These are phyloP conservation scores for Ophiocordyceps robertsii DNA, from an alignment of 2,329 filamentous ascomycete species.

Conservation along the genomic window DNA sequence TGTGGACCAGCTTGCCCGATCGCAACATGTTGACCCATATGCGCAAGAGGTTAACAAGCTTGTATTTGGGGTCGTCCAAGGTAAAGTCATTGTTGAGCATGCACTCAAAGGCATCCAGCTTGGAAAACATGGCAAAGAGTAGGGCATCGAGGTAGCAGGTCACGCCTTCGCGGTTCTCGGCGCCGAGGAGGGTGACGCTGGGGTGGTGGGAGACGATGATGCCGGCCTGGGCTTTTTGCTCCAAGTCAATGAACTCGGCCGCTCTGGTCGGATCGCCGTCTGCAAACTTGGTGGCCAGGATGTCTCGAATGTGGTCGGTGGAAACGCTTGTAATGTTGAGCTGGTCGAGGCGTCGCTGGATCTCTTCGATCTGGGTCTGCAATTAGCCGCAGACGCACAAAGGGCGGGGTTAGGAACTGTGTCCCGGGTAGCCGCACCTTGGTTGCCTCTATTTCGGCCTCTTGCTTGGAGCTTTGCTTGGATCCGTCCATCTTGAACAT, in stretches of 20 bases:
- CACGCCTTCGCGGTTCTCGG: conserved; percentile 71
- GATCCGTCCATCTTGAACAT: conserved; percentile 50
- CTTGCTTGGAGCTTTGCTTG: conserved; percentile 29
- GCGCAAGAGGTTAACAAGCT: conserved; percentile 63
- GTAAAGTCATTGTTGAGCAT: conserved; percentile 73
- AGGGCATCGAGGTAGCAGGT: conserved; percentile 93
- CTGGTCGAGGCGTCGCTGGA: conserved; percentile 25
- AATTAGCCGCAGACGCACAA: not conserved
- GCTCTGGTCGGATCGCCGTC: conserved; percentile 61
- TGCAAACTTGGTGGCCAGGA: conserved; percentile 48
- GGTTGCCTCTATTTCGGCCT: conserved; percentile 30
- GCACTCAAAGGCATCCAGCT: conserved; percentile 79
- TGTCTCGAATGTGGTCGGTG: conserved; percentile 43
- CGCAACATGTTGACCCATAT: conserved; percentile 91
- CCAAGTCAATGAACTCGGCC: conserved; percentile 61
- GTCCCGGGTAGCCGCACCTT: conserved; percentile 17
- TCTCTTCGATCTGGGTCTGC: conserved; percentile 24
- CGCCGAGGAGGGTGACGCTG: conserved; percentile 60
- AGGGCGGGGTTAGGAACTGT: not conserved
- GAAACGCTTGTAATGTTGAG: conserved; percentile 31
- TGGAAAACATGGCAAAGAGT: conserved; percentile 91
- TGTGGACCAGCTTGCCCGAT: conserved; percentile 70
- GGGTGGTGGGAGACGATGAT: conserved; percentile 65
- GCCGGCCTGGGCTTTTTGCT: conserved; percentile 71
- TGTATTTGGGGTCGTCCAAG: conserved; percentile 51